A percentile compares a stretch with the other conserved stretches of the same genome.
These are phyloP conservation scores for Cardiospermum halicacabum DNA, from an alignment of 345 rosid genomes.

Conservation along the genomic window DNA sequence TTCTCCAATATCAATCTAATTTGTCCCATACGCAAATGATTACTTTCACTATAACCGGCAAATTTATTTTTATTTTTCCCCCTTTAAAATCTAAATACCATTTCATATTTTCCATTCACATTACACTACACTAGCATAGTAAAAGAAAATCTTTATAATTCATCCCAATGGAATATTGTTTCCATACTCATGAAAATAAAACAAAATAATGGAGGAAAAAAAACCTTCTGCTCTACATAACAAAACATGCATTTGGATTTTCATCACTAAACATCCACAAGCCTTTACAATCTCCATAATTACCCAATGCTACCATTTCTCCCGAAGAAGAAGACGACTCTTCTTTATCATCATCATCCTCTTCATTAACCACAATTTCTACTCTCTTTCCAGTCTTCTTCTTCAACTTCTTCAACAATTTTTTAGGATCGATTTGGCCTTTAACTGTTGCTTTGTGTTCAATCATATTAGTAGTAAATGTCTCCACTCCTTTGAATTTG, in stretches of 20 bases:
- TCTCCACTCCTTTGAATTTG: constrained; percentile 71
- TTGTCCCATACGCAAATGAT: no score
- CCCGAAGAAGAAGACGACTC: no score
- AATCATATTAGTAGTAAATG: constrained; percentile 60
- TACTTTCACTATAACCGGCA: no score
- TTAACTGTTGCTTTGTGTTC: constrained; percentile 52
- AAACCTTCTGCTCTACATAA: constrained; percentile 43
- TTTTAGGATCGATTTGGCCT: constrained; percentile 50
- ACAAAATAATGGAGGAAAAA: no score
- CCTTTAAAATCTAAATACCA: no score
- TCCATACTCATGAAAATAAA: no score
- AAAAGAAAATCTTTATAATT: no score
- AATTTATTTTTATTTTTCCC: no score
- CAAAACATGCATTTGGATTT: constrained; percentile 59
- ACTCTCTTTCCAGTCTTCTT: constrained; percentile 60
- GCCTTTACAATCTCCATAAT: constrained; percentile 14
- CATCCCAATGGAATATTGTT: no score
- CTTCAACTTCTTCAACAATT: constrained; percentile 64
- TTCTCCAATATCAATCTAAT: no score
- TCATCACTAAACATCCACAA: constrained; percentile 61
- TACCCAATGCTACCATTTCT: not conserved
- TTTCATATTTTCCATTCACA: no score
- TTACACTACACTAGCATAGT: no score
- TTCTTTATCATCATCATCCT: constrained; percentile 18
- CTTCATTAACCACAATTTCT: constrained; percentile 29